phyloP scores from a whole-genome alignment of 169 alveolate species.

The Toxoplasma gondii region DNA sequence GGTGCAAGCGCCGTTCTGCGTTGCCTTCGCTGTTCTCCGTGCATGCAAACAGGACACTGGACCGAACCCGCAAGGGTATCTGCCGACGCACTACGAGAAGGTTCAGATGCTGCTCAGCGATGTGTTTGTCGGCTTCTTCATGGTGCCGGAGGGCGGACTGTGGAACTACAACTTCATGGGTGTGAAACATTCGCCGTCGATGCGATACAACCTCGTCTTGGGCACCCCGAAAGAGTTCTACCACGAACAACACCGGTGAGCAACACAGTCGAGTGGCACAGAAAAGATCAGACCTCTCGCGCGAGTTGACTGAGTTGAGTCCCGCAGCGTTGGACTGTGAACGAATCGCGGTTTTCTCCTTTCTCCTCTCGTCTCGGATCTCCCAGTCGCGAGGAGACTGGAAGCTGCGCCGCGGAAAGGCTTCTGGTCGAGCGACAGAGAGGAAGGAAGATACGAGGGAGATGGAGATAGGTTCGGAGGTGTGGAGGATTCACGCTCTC shows the following conservation, averaged over 20 bases:
- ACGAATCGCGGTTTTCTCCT: not conserved
- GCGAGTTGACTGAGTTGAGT: slow-evolving; percentile 81
- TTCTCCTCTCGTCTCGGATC: not conserved
- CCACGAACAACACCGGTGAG: slow-evolving; percentile 96
- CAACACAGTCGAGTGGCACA: not conserved
- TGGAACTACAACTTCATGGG: slow-evolving; percentile 99
- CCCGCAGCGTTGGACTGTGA: not conserved
- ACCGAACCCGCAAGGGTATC: slow-evolving; percentile 74
- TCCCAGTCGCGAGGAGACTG: not conserved
- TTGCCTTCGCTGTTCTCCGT: not conserved
- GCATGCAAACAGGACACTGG: slow-evolving; percentile 51
- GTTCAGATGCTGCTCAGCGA: slow-evolving; percentile 97
- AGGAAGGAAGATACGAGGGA: no score
- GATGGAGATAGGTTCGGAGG: no score
- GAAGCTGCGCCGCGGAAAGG: no score
- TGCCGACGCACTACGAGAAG: slow-evolving; percentile 74
- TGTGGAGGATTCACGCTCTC: no score
- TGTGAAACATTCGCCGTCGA: slow-evolving; percentile 85
- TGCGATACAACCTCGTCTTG: slow-evolving; percentile 91
- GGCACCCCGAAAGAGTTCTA: slow-evolving; percentile 97
- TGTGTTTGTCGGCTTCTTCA: slow-evolving; percentile 97
- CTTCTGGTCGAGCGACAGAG: no score
- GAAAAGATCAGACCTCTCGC: slow-evolving; percentile 78
- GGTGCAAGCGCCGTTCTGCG: no score
- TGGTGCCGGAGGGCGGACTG: slow-evolving; percentile 98